Conservation (phyloP, 208 protist species). For the Acanthamoeba culbertsoni region DNA sequence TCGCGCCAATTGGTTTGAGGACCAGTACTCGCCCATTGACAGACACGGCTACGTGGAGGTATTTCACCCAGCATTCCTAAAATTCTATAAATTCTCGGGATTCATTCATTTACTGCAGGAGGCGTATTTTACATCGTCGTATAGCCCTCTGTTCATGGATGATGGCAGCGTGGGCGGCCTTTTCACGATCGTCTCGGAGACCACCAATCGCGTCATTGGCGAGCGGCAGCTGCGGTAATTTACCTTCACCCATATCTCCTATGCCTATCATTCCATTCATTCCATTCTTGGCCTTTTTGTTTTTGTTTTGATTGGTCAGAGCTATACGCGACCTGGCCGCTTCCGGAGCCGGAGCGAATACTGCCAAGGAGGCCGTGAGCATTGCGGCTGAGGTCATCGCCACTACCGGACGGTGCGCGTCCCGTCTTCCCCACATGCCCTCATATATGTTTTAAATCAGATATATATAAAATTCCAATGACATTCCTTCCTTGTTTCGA, state of each 20-base stretch:
- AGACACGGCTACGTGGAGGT: slow-evolving; percentile 45
- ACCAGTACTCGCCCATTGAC: slow-evolving; percentile 26
- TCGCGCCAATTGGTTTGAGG: slow-evolving; percentile 39
- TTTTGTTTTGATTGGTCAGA: neutral
- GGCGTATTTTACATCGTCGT: slow-evolving; percentile 25
- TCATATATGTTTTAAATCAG: neutral
- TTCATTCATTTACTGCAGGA: neutral
- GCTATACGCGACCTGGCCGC: slow-evolving; percentile 1
- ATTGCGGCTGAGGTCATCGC: neutral
- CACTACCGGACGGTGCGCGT: neutral
- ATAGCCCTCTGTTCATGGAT: slow-evolving; percentile 46
- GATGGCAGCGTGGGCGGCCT: slow-evolving; percentile 27
- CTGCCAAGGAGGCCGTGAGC: neutral
- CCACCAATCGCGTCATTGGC: slow-evolving; percentile 9
- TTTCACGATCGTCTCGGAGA: slow-evolving; percentile 20
- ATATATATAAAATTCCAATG: too few species aligned
- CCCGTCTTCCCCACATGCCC: neutral
- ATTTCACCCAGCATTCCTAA: neutral
- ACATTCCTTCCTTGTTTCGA: too few species aligned
- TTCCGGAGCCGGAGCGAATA: neutral
- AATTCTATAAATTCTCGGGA: neutral
- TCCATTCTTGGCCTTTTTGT: neutral
- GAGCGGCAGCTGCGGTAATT: neutral
- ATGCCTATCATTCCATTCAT: neutral
- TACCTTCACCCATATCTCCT: neutral